A percentile compares a stretch with the other conserved stretches of the same genome.
phyloP scores from a whole-genome alignment of 2,329 filamentous ascomycete genomes.

The Dactylellina parvicollis region DNA sequence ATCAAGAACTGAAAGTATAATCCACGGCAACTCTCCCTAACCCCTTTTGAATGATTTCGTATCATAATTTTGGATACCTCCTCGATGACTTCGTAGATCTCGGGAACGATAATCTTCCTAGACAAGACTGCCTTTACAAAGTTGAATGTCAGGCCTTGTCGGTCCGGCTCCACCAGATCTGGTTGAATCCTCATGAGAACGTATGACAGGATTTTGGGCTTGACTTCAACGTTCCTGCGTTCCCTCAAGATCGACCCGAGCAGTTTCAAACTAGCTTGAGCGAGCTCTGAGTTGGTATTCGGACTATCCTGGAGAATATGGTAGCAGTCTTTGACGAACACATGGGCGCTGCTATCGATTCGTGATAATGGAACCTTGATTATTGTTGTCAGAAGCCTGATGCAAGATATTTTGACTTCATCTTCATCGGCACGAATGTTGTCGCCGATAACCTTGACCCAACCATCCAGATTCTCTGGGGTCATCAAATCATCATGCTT shows the following conservation, averaged over 20 bases:
- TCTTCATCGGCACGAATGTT: conserved; percentile 84
- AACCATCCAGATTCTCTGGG: conserved; percentile 80
- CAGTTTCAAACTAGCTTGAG: conserved; percentile 88
- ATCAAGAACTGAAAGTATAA: conserved; percentile 94
- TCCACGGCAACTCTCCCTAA: conserved; percentile 85
- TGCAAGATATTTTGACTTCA: conserved; percentile 87
- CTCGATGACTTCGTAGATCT: conserved; percentile 91
- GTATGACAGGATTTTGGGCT: conserved; percentile 82
- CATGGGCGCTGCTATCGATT: conserved; percentile 75
- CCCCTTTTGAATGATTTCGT: conserved; percentile 88
- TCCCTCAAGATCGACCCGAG: conserved; percentile 86
- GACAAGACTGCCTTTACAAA: conserved; percentile 89
- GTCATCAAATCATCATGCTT: conserved; percentile 85
- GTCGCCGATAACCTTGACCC: conserved; percentile 89
- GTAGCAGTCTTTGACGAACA: conserved; percentile 86
- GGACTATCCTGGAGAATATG: conserved; percentile 80
- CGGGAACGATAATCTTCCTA: conserved; percentile 82
- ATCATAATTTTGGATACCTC: conserved; percentile 92
- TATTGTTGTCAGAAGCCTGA: conserved; percentile 84
- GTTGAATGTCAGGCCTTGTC: conserved; percentile 92
- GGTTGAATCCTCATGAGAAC: conserved; percentile 83
- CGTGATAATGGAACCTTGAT: conserved; percentile 81
- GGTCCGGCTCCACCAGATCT: conserved; percentile 90
- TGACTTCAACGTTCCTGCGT: conserved; percentile 77
- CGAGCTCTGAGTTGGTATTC: conserved; percentile 81